These are phyloP conservation scores for Umbilicaria muhlenbergii DNA, from an alignment of 495 filamentous ascomycete species.

Conservation along the genomic window DNA sequence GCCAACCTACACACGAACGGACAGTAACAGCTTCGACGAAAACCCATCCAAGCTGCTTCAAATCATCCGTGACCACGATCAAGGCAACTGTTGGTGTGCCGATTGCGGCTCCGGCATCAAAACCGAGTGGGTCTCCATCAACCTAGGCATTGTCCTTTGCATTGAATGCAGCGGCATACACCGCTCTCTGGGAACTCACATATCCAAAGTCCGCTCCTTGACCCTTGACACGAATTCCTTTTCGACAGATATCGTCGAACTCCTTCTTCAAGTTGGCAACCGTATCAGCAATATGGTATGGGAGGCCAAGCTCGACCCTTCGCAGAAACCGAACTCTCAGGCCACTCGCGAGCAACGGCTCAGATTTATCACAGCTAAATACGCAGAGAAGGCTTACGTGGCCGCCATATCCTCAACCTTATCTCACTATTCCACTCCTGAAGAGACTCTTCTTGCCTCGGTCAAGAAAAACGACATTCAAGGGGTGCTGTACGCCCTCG, in stretches of 20 bases:
- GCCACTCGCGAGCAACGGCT: slow-evolving; percentile 80
- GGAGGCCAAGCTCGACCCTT: slow-evolving; percentile 69
- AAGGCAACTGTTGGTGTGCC: slow-evolving; percentile 88
- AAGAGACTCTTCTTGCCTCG: slow-evolving; percentile 82
- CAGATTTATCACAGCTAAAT: slow-evolving; percentile 89
- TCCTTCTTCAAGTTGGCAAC: slow-evolving; percentile 87
- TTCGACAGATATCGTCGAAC: slow-evolving; percentile 86
- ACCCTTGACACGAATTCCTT: slow-evolving; percentile 92
- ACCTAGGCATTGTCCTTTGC: slow-evolving; percentile 88
- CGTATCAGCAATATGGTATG: slow-evolving; percentile 91
- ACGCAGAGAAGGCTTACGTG: slow-evolving; percentile 71
- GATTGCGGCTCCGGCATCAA: slow-evolving; percentile 86
- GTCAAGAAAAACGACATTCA: slow-evolving; percentile 92
- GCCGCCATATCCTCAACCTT: slow-evolving; percentile 57
- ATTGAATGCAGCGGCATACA: slow-evolving; percentile 99
- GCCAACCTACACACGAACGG: slow-evolving; percentile 53
- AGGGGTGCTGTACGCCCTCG: slow-evolving; percentile 79
- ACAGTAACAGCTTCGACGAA: slow-evolving; percentile 58
- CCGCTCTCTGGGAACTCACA: slow-evolving; percentile 89
- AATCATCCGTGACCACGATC: slow-evolving; percentile 73
- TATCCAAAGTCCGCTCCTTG: slow-evolving; percentile 91
- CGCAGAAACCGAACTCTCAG: slow-evolving; percentile 51
- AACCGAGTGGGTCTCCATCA: slow-evolving; percentile 98
- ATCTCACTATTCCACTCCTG: slow-evolving; percentile 63
- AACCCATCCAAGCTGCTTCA: slow-evolving; percentile 75